A percentile compares a stretch with the other conserved stretches of the same genome.
Evolutionary conservation across 768 basidiomycete genomes (phyloP).

Genomic region (Cystofilobasidium macerans): DNA sequence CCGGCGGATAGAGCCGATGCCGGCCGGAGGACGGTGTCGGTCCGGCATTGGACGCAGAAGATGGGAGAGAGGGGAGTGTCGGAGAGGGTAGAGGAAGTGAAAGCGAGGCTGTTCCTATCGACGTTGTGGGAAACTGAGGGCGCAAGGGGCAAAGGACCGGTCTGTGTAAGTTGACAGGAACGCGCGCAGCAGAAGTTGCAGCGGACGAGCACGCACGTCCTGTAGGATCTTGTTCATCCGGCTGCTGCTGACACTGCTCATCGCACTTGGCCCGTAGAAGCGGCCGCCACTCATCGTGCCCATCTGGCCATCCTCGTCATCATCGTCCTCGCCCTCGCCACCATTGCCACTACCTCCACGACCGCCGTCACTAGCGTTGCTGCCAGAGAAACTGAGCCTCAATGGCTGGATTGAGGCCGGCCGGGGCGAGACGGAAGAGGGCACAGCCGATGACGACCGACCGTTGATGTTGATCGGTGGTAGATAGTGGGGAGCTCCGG

Average conservation of each 20-base stretch:
- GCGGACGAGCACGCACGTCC: conserved; percentile 8
- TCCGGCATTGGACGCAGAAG: conserved; percentile 21
- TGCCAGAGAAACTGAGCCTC: background rate
- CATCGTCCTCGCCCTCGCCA: background rate
- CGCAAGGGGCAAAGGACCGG: background rate
- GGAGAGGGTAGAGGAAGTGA: conserved; percentile 10
- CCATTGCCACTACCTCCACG: conserved; percentile 1
- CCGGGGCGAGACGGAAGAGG: background rate
- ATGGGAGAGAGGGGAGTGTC: background rate
- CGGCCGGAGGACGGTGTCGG: conserved; percentile 30
- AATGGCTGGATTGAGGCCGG: background rate
- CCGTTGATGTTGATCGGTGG: conserved; percentile 9
- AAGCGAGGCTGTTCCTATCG: conserved; percentile 23
- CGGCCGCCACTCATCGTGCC: conserved; percentile 24
- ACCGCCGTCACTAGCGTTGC: background rate
- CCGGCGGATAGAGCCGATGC: conserved; percentile 28
- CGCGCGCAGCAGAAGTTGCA: background rate
- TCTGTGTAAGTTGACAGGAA: background rate
- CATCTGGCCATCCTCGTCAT: background rate
- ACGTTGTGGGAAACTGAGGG: conserved; percentile 19
- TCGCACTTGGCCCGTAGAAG: conserved; percentile 23
- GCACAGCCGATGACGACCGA: background rate
- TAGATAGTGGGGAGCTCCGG: background rate
- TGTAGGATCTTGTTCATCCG: conserved; percentile 21
- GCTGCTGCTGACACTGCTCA: conserved; percentile 14